phyloP scores from a whole-genome alignment of 2,329 filamentous ascomycete species.

The Simplicillium sp. region DNA sequence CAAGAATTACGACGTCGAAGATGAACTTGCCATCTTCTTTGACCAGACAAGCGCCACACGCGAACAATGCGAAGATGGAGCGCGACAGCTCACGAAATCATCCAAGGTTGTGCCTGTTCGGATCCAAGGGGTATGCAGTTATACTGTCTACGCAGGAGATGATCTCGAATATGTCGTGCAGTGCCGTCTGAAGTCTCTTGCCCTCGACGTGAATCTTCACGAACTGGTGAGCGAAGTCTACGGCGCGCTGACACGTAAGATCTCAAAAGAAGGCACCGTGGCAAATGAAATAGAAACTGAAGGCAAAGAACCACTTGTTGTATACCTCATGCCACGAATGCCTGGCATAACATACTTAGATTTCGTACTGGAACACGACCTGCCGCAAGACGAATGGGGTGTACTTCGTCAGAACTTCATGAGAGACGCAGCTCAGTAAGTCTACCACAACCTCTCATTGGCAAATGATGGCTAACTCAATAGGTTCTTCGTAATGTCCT shows the following conservation, averaged over 20 bases:
- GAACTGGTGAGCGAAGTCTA: conserved; percentile 20
- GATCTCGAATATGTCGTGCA: conserved; percentile 23
- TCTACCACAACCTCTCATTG: conserved; percentile 4
- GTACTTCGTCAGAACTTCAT: conserved; percentile 24
- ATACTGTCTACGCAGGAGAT: conserved; percentile 26
- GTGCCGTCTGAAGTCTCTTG: conserved; percentile 24
- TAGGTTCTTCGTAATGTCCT: conserved; percentile 30
- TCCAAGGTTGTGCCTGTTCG: conserved; percentile 19
- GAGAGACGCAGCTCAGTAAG: conserved; percentile 18
- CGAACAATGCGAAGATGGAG: conserved; percentile 11
- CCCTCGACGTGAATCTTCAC: conserved; percentile 19
- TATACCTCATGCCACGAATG: conserved; percentile 26
- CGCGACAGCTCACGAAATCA: conserved; percentile 16
- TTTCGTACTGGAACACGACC: conserved; percentile 22
- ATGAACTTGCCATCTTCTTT: conserved; percentile 16
- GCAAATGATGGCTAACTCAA: too few species aligned
- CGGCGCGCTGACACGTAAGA: conserved; percentile 16
- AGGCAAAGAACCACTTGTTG: conserved; percentile 20
- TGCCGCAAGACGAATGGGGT: conserved; percentile 23
- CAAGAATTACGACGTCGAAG: conserved; percentile 15
- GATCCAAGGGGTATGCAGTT: conserved; percentile 27
- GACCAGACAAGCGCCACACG: conserved; percentile 13
- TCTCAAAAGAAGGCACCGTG: conserved; percentile 18
- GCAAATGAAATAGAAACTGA: conserved; percentile 12
- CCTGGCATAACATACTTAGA: conserved; percentile 24